Evolutionary conservation across 2,329 filamentous ascomycete genomes (phyloP), one percentile per base, ranked within the genome.

Genomic region (Clarireedia monteithiana): DNA sequence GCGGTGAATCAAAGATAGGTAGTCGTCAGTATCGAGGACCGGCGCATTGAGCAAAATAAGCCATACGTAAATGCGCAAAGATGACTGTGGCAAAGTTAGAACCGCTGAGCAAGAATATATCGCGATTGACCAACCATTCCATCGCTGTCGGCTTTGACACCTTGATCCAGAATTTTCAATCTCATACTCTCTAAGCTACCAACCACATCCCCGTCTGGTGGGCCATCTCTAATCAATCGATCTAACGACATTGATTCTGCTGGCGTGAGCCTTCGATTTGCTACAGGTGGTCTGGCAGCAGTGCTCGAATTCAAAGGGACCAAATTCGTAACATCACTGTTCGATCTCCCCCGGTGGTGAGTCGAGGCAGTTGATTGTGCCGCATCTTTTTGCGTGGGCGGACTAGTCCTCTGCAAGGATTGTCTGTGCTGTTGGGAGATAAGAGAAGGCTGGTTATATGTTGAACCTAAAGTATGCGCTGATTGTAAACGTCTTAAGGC

Each of bases 51-150:
- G 86, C 12, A 99, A 82, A 63, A 96, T 89, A 42, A 97, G 81
- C 94, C 94, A 99, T 62, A 95, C 83, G 71, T 99, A 97, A 69
- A 97, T 95, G 66, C 94, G 86, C 60, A 94, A 77, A 47, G 91
- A 86, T 20, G 94, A 99, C 92, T 96, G 26, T 34, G 38, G 24
- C 30, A 24, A 50, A 14, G 50, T 62, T 60, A 63, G 58, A 56
- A 60, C 36, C 44, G 42, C 55, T 38, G 23, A 38, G 36, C 57
- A 60, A 15, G 39, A 55, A 20, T 17, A 34, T 17, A 50, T 42
- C 38, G 27, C 51, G 42, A 50, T 26, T 46, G 48, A 67, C 76
- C 70, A 69, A 90, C 87, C 87, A 91, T 91, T 76, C 88, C 88
- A 71, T 92, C 88, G 62, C 78, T 81, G 66, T 90, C 88, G 64